These are phyloP conservation scores for Stephanodiscus minutulus DNA, from an alignment of 108 stramenopile genomes.

Conservation along the genomic window DNA sequence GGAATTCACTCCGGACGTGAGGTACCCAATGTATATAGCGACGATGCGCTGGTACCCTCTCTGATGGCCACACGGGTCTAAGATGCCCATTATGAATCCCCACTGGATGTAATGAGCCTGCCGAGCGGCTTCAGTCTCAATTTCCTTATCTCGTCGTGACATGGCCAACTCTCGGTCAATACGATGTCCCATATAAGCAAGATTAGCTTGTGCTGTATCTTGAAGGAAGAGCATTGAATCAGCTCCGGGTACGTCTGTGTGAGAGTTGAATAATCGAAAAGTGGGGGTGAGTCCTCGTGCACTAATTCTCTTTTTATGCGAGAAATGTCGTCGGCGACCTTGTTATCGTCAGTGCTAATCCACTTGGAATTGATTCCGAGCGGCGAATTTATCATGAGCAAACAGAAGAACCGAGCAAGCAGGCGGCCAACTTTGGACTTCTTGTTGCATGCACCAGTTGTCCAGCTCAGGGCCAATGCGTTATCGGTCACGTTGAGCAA, in stretches of 20 bases:
- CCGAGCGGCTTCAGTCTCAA: too few relatives aligned
- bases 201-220: conserved; percentile 1
- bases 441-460: neutral
- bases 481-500: conserved; percentile 10
- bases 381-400: neutral
- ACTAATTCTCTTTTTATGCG: neutral
- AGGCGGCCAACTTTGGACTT: conserved; percentile 2
- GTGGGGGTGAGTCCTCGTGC: conserved; percentile 23
- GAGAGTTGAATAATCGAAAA: conserved; percentile 17
- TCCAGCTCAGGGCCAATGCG: conserved; percentile 7
- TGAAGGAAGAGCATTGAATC: conserved; percentile 4
- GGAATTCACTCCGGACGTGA: neutral
- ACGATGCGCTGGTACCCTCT: neutral
- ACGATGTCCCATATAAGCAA: conserved; percentile 11
- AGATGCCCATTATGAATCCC: neutral
- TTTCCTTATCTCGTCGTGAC: neutral
- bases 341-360: conserved; percentile 7
- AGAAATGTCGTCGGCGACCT: conserved; percentile 18
- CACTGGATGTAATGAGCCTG: too few relatives aligned
- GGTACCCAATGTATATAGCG: neutral
- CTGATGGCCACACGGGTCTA: conserved; percentile 5
- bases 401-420: conserved; percentile 14
- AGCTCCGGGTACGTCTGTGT: conserved; percentile 22
- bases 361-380: conserved; percentile 16
- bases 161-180: conserved; percentile 8